These are phyloP conservation scores for Otatea glauca DNA, from an alignment of 176 grass and related monocot species.

Conservation along the genomic window DNA sequence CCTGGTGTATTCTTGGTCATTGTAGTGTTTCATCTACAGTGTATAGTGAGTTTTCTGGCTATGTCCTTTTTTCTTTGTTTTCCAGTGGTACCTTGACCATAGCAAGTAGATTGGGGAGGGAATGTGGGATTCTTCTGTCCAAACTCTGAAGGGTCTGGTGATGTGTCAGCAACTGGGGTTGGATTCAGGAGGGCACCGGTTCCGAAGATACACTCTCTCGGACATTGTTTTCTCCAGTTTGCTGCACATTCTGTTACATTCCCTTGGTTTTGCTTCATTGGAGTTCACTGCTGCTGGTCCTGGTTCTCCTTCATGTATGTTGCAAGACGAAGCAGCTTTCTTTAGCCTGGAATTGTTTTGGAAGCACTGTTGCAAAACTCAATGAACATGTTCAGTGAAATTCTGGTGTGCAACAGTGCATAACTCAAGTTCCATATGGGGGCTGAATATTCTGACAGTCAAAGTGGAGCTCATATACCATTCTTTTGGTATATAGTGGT, in stretches of 20 bases:
- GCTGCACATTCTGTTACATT: background rate
- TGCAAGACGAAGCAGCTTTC: constrained; percentile 13
- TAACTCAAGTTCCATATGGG: constrained; percentile 35
- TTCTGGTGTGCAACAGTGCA: constrained; percentile 44
- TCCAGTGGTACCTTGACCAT: background rate
- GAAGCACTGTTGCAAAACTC: constrained; percentile 46
- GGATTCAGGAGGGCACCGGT: constrained; percentile 5
- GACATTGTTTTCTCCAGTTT: constrained; percentile 27
- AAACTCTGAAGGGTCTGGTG: background rate
- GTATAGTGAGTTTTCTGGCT: background rate
- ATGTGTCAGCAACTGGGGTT: constrained; percentile 21
- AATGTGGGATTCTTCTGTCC: background rate
- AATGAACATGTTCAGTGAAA: background rate
- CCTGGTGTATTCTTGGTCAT: background rate
- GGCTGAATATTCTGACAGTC: constrained; percentile 27
- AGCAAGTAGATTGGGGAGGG: background rate
- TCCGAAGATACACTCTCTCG: constrained; percentile 30
- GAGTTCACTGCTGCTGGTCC: constrained; percentile 18
- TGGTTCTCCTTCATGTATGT: constrained; percentile 10
- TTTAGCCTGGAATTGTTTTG: constrained; percentile 25
- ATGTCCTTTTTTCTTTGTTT: background rate
- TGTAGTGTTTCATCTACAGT: background rate
- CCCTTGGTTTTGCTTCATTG: constrained; percentile 24
- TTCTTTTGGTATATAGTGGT: constrained; percentile 59
- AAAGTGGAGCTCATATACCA: constrained; percentile 52